A percentile compares a stretch with the other conserved stretches of the same genome.
phyloP scores from a whole-genome alignment of 768 basidiomycete species.

The Antrodiella citrinella region DNA sequence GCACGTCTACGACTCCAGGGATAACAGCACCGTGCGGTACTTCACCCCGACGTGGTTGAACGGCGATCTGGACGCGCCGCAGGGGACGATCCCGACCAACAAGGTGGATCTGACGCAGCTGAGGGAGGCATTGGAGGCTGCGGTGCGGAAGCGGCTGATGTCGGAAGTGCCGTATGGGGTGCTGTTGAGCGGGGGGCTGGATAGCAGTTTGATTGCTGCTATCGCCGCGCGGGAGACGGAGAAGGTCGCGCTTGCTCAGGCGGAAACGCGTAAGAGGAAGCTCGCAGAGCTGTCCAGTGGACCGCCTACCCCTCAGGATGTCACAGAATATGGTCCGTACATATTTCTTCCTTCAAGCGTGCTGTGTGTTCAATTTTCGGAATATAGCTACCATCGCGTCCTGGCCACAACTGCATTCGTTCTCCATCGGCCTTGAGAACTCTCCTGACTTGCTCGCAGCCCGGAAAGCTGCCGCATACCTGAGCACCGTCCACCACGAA shows the following conservation, averaged over 20 bases:
- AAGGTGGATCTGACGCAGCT: conserved; percentile 59
- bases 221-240: conserved; percentile 95
- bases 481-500: conserved; percentile 95
- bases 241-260: conserved; percentile 75
- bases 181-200: conserved; percentile 88
- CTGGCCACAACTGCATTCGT: conserved; percentile 97
- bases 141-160: conserved; percentile 94
- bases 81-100: conserved; percentile 44
- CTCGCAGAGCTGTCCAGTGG: conserved; percentile 47
- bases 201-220: conserved; percentile 92
- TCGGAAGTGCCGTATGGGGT: conserved; percentile 98
- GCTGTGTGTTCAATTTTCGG: conserved; percentile 33
- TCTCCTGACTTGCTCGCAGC: conserved; percentile 95
- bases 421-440: conserved; percentile 91
- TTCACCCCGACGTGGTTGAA: conserved; percentile 87
- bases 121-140: conserved; percentile 78
- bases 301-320: conserved; percentile 35
- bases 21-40: conserved; percentile 73
- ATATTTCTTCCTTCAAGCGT: too few relatives aligned
- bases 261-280: conserved; percentile 58
- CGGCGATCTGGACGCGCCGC: conserved; percentile 60
- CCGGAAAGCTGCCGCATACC: conserved; percentile 83
- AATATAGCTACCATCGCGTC: conserved; percentile 60
- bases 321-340: conserved; percentile 21
- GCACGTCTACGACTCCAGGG: conserved; percentile 87